Evolutionary conservation across 345 rosid species (phyloP).

Genomic region (Mercurialis annua): DNA sequence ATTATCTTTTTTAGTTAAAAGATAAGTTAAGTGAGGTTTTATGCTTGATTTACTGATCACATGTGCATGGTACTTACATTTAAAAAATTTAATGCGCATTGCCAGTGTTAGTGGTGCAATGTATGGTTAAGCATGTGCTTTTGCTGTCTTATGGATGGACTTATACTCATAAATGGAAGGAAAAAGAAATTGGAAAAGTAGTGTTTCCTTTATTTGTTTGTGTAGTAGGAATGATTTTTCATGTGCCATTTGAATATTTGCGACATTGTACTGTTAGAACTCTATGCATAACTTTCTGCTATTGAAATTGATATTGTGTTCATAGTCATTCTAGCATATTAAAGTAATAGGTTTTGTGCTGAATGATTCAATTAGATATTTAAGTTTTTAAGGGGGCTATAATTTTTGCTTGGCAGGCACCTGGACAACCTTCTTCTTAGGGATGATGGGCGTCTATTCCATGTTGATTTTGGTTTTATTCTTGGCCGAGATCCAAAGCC

Average conservation of each 20-base stretch:
- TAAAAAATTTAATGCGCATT: too few species aligned
- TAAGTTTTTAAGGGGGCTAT: constrained; percentile 4
- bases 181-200: background rate
- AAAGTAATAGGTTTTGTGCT: background rate
- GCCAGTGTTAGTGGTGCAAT: too few species aligned
- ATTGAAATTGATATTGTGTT: background rate
- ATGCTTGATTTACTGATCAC: too few species aligned
- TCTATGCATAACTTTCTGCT: background rate
- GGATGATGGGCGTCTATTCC: constrained; percentile 95
- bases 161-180: background rate
- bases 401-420: constrained; percentile 51
- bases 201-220: too few species aligned
- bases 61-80: too few species aligned
- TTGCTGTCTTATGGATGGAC: too few species aligned
- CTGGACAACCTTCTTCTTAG: constrained; percentile 95
- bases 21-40: background rate
- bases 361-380: constrained; percentile 10
- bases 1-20: background rate
- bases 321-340: background rate
- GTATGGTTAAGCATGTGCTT: too few species aligned
- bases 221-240: too few species aligned
- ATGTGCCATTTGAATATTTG: too few species aligned
- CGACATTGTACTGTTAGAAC: background rate
- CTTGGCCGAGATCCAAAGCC: constrained; percentile 99
- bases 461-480: constrained; percentile 94